Base-by-base conservation (phyloP, 352 stramenopile species). In the Globisporangium ultimum region DNA sequence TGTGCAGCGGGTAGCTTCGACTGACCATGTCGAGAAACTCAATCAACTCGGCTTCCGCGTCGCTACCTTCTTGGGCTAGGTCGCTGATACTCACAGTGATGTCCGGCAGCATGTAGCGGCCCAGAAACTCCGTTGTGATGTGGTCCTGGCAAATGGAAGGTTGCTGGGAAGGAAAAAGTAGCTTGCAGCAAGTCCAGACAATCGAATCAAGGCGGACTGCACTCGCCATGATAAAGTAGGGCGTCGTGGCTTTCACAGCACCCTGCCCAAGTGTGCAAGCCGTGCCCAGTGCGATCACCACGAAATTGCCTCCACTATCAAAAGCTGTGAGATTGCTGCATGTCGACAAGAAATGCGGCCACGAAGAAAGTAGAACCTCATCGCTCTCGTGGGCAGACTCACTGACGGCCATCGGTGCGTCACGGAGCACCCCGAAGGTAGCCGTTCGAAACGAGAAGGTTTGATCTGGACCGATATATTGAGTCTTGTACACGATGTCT, bases 151-250 rank as follows among this genome's bases (percentile, higher is more conserved):
- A 72, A 7, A 72, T 52, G 3, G 58, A 55, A 4, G 65, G 65
- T 9, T 58, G 61, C 22, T 61, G 65, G 14, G 65, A 55, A 20
- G 52, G 52, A 15, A 63, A 59, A 4, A 70, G 50, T 15, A 72
- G 55, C 48, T 61, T 55, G 48, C 65, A 72, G 34, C 55, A 59
- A 7, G 65, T 55, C 65, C 65, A 72, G 15, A 61, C 61, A 38
- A 68, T 63, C 34, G 65, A 60, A 40, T 72, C 61, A 14, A 63
- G 41, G 0, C 61, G 55, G 17, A 63, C 21, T 4, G 42, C 67
- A 32, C 61, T 64, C 9, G 62, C 50, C 28, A 66, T 55, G 22
- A 70, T 43, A 53, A 73, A 20, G 36, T 68, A 34, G 43, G 58
- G 41, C n/a, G 38, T 32, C 34, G 49, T 63, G 14, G 46, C n/a